These are phyloP conservation scores for Aspergillus japonicus DNA, from an alignment of 2,329 filamentous ascomycete species.

Conservation along the genomic window DNA sequence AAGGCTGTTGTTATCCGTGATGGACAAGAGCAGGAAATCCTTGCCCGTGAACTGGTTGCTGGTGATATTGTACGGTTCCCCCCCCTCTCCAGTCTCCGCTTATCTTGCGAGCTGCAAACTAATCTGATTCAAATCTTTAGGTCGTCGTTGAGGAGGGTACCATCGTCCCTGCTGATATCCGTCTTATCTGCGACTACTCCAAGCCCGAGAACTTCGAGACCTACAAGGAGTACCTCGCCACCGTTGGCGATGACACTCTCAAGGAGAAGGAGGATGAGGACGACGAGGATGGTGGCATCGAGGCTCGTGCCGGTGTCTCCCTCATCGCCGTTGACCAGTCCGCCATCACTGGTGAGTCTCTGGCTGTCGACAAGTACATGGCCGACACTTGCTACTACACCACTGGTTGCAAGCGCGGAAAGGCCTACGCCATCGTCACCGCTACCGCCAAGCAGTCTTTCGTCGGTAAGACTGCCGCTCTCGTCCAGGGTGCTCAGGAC, in stretches of 20 bases:
- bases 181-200: conserved; percentile 71
- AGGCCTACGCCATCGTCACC: conserved; percentile 68
- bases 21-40: conserved; percentile 66
- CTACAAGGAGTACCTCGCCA: conserved; percentile 65
- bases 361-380: conserved; percentile 63
- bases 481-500: conserved; percentile 73
- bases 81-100: neutral
- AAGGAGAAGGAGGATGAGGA: conserved; percentile 60
- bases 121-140: conserved; percentile 33
- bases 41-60: conserved; percentile 69
- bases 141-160: conserved; percentile 70
- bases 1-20: conserved; percentile 67
- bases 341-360: conserved; percentile 77
- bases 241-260: conserved; percentile 59
- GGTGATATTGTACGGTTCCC: conserved; percentile 65
- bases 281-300: conserved; percentile 53
- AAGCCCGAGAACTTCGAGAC: conserved; percentile 65
- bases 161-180: conserved; percentile 67
- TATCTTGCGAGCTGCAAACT: neutral
- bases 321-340: conserved; percentile 74
- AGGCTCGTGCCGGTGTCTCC: conserved; percentile 62
- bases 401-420: conserved; percentile 77
- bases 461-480: conserved; percentile 71
- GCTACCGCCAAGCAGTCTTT: conserved; percentile 70
- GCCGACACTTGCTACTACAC: conserved; percentile 75